Evolutionary conservation across 441 rosid species (phyloP), one percentile per base, ranked within the genome.

Genomic region (Breynia disticha): DNA sequence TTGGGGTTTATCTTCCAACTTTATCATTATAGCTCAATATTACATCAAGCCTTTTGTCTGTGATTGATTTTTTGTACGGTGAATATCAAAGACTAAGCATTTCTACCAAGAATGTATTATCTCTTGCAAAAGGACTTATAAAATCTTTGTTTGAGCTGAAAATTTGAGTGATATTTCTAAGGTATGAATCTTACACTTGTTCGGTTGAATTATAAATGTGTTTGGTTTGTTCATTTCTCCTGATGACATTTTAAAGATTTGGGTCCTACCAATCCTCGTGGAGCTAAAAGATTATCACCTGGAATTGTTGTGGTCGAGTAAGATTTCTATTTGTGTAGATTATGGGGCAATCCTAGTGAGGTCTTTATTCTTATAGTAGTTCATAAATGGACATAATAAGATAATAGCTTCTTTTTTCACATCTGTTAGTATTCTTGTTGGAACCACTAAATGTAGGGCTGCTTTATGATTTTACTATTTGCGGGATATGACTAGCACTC

Each of bases 241-340:
- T 24, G 32, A 24, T 24, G 32, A 24, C 32, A 24, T 24, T 24
- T 24, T 48, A 66, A 72, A 86, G 95, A 83, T 86, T 18, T 83
- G 90, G 90, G 88, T 73, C 77, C 90, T 24, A 73, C 90, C 55
- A 86, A 86, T 75, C 91, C 95, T 64, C 82, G 77, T 55, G 95
- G 95, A 32, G 79, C 89, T n/a, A 88, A 86, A 75, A 77, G 76
- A 59, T 72, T 86, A 66, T 82, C 95, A 37, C 85, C 88, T 4
- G 79, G 80, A 63, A 83, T 86, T 46, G 32, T 86, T 70, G 67
- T 66, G 44, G 80, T 86, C 41, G 80, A 86, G 61, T 78, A 91
- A 38, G 95, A 86, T 60, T 78, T 83, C 32, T 81, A 78, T 65
- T 53, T 73, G 46, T 91, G 80, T 51, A 78, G 91, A 75, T 68